Percentiles rank a stretch among this genome's conserved stretches.
Evolutionary conservation across 1,139 yeast species (phyloP).

Genomic region (Hansenula anomala): DNA sequence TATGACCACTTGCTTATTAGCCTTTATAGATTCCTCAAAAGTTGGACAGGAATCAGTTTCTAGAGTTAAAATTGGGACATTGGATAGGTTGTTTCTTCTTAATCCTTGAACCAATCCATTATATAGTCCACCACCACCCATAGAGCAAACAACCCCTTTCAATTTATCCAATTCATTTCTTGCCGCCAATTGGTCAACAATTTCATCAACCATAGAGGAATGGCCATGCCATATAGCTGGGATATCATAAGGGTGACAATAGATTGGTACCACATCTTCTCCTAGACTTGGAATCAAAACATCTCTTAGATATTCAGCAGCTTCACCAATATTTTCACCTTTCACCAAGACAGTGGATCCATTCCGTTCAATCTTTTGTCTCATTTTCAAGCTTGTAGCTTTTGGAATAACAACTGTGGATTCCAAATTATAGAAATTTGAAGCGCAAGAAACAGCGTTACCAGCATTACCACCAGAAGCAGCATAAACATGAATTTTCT

Average conservation of each 20-base stretch:
- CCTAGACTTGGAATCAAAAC: constrained; percentile 30
- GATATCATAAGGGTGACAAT: constrained; percentile 69
- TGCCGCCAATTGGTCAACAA: constrained; percentile 35
- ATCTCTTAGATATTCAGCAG: constrained; percentile 46
- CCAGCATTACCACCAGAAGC: constrained; percentile 84
- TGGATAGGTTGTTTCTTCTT: constrained; percentile 32
- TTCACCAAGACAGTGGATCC: constrained; percentile 52
- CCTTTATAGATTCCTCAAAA: constrained; percentile 41
- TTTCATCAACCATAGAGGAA: constrained; percentile 53
- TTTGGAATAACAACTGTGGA: constrained; percentile 68
- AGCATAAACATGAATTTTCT: constrained; percentile 45
- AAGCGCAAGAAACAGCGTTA: constrained; percentile 65
- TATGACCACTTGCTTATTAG: constrained; percentile 40
- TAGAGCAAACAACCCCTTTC: constrained; percentile 60
- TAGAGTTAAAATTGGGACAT: constrained; percentile 45
- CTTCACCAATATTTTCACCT: constrained; percentile 64
- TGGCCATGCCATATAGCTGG: constrained; percentile 69
- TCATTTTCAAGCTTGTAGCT: constrained; percentile 37
- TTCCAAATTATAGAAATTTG: constrained; percentile 36
- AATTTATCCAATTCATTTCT: constrained; percentile 29
- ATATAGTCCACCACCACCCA: constrained; percentile 75
- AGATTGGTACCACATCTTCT: constrained; percentile 37
- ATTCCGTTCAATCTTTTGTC: constrained; percentile 33
- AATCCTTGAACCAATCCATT: constrained; percentile 59
- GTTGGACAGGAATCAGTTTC: constrained; percentile 64